Base-by-base conservation (phyloP, 2,329 filamentous ascomycete species). In the Colletotrichum tropicicola region DNA sequence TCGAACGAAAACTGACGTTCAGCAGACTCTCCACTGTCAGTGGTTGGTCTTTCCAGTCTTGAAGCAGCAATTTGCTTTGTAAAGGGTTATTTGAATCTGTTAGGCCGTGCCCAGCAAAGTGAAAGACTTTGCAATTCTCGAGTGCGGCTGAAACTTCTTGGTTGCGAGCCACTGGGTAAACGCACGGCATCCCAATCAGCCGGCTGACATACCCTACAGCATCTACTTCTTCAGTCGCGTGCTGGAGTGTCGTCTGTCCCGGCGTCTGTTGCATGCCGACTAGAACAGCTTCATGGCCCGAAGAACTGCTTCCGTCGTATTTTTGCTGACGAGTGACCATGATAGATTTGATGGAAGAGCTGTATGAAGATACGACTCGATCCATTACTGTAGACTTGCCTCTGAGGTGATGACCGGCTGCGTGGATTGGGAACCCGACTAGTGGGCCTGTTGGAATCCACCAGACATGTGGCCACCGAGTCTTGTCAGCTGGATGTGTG, bases 41-140 rank as follows among this genome's bases (percentile, higher is more conserved):
- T 1, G 59, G 67, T 10, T 60, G n/a, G 1, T 32, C 13, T 2
- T 39, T 6, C 30, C 27, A 39, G 25, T 68, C 60, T 3, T 64
- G 15, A 3, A 70, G 39, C n/a, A 67, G 19, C 6, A 71, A 30
- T 5, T 13, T 15, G 41, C 68, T 70, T 39, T 58, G 27, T 2
- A 53, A 60, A 0, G 68, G 68, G 30, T 71, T 56, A 12, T 6
- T 62, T 15, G 1, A 44, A 39, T 5, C 25, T 9, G n/a, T n/a
- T n/a, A n/a, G n/a, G 2, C 76, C 79, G 56, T 80, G 79, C 6
- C 80, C 76, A 1, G 80, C 79, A 54, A 83, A 83, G 64, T 82
- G 79, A 59, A 81, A 79, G 5, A 82, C 74, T 9, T 70, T 67
- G 67, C 74, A 77, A 0, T 27, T 47, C 4, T 25, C 45, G 3